Percentiles rank a stretch among this genome's conserved stretches.
These are phyloP conservation scores for Boletus subparvulus DNA, from an alignment of 768 basidiomycete genomes.

Conservation along the genomic window DNA sequence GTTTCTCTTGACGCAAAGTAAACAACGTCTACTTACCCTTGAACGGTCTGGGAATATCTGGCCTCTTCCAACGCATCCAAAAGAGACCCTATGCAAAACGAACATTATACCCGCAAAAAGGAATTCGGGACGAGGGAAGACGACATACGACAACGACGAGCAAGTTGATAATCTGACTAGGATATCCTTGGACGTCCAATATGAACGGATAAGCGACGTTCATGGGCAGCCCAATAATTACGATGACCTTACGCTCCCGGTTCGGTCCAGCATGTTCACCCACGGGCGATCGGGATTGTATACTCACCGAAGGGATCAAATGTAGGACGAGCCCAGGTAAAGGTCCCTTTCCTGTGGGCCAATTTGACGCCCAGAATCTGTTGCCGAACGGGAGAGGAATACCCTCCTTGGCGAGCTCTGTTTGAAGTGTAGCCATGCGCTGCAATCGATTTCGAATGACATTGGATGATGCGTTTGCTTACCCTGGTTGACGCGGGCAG, in stretches of 20 bases:
- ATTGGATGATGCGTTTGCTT: background rate
- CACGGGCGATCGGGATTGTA: background rate
- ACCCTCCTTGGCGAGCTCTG: slow-evolving; percentile 61
- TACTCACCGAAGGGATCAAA: slow-evolving; percentile 48
- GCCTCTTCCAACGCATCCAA: slow-evolving; percentile 54
- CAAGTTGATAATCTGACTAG: slow-evolving; percentile 53
- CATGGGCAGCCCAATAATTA: slow-evolving; percentile 54
- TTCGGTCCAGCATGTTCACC: background rate
- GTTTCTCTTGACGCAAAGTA: background rate
- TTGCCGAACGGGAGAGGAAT: slow-evolving; percentile 61
- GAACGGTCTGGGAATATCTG: slow-evolving; percentile 50
- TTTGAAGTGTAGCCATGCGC: background rate
- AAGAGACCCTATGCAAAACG: slow-evolving; percentile 46
- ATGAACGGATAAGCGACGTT: slow-evolving; percentile 58
- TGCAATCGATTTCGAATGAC: background rate
- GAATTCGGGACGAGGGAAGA: slow-evolving; percentile 29
- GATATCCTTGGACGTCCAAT: slow-evolving; percentile 49
- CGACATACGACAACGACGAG: slow-evolving; percentile 49
- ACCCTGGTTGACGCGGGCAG: slow-evolving; percentile 54
- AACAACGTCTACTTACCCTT: slow-evolving; percentile 36
- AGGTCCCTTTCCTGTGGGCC: slow-evolving; percentile 56
- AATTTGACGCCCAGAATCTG: slow-evolving; percentile 60
- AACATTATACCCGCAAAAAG: background rate
- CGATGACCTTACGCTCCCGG: slow-evolving; percentile 37
- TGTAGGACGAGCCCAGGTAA: slow-evolving; percentile 55